phyloP scores from a whole-genome alignment of 169 alveolate genomes.

The Plasmodium vivax region DNA sequence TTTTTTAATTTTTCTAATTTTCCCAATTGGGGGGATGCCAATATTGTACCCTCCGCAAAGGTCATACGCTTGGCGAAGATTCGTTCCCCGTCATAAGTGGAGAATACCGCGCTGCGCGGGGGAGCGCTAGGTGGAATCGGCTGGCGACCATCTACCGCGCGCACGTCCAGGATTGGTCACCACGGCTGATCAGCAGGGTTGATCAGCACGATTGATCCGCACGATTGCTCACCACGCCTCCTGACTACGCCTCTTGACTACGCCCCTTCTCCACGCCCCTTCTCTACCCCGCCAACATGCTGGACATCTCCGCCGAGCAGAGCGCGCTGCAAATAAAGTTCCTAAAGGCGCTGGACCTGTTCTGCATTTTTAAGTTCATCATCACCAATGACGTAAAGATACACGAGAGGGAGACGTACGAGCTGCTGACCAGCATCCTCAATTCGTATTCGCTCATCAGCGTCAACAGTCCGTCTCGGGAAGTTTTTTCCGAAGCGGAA shows the following conservation, averaged over 20 bases:
- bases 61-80: not conserved
- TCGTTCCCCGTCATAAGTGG: not conserved
- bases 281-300: not conserved
- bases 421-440: slow-evolving; percentile 23
- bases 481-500: slow-evolving; percentile 7
- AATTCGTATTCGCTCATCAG: slow-evolving; percentile 20
- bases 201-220: not conserved
- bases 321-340: slow-evolving; percentile 72
- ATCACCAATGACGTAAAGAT: slow-evolving; percentile 74
- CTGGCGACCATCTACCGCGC: not conserved
- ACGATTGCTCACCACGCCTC: not conserved
- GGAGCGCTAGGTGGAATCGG: not conserved
- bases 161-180: not conserved
- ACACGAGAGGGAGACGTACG: slow-evolving; percentile 66
- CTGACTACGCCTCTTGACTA: not conserved
- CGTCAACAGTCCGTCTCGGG: slow-evolving; percentile 13
- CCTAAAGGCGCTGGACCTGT: slow-evolving; percentile 77
- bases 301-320: slow-evolving; percentile 72
- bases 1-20: not conserved
- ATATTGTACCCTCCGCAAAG: not conserved
- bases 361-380: slow-evolving; percentile 75
- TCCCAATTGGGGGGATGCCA: not conserved
- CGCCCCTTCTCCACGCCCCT: not conserved
- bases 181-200: no score
- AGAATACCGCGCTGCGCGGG: not conserved